Conservation (phyloP, 192 early-diverging fungal species). For the Linnemannia hyalina region DNA sequence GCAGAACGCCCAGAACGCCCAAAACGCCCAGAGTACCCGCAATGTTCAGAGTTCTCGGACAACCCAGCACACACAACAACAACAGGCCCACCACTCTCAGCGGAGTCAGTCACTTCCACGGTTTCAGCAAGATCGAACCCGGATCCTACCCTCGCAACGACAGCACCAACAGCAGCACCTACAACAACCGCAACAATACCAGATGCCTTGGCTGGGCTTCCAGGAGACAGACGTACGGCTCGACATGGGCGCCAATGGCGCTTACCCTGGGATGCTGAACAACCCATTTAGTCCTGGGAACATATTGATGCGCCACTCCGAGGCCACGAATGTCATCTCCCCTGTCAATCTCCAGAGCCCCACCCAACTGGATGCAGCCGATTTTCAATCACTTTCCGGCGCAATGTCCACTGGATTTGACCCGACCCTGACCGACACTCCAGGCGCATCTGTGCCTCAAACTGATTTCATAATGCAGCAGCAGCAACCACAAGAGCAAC, state of each 20-base stretch:
- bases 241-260: neutral
- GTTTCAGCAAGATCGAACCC: constrained; percentile 16
- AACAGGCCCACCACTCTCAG: constrained; percentile 15
- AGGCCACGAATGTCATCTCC: constrained; percentile 6
- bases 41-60: neutral
- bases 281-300: neutral
- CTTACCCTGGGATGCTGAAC: neutral
- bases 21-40: neutral
- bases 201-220: neutral
- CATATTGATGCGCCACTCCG: neutral
- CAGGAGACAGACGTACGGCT: constrained; percentile 16
- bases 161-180: constrained; percentile 4
- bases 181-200: constrained; percentile 19
- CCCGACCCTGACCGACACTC: neutral
- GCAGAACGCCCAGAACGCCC: neutral
- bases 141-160: neutral
- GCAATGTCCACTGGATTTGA: constrained; percentile 9
- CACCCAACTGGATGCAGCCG: neutral
- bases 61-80: constrained; percentile 4
- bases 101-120: constrained; percentile 22
- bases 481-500: neutral
- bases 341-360: constrained; percentile 6
- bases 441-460: neutral
- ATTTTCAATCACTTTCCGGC: constrained; percentile 13
- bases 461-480: constrained; percentile 4